Evolutionary conservation across 129 eudicot species (phyloP).

Genomic region (Solidago caesia): DNA sequence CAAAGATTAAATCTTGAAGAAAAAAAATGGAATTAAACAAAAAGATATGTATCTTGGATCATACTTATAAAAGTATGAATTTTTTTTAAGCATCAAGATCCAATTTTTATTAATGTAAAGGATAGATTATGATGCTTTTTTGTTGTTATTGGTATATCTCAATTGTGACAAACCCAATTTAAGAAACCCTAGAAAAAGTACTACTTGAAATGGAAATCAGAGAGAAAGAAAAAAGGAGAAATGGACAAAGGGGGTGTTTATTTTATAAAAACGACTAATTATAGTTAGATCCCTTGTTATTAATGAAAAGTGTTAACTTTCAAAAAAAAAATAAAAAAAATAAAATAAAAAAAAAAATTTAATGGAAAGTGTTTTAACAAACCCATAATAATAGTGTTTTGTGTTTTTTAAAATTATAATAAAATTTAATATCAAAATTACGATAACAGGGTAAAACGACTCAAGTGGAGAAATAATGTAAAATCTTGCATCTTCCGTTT

Average conservation of each 20-base stretch:
- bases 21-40: conserved; percentile 13
- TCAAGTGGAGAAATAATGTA: no score
- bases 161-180: conserved; percentile 28
- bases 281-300: conserved; percentile 11
- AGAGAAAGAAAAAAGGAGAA: conserved; percentile 3
- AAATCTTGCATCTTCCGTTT: no score
- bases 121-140: conserved; percentile 25
- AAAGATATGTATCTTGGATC: conserved; percentile 22
- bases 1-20: conserved; percentile 10
- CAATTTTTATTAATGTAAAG: conserved; percentile 7
- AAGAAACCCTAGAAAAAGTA: conserved; percentile 34
- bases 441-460: no score
- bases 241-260: conserved; percentile 1
- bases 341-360: no score
- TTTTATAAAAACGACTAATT: neutral
- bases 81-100: conserved; percentile 13
- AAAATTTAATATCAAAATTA: no score
- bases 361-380: neutral
- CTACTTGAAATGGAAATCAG: conserved; percentile 24
- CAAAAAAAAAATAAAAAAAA: no score
- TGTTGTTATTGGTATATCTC: conserved; percentile 24
- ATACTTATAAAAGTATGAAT: conserved; percentile 14
- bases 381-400: no score
- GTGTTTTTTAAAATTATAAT: no score
- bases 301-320: neutral